These are phyloP conservation scores for Urtica urens DNA, from an alignment of 306 rosid genomes.

Conservation along the genomic window DNA sequence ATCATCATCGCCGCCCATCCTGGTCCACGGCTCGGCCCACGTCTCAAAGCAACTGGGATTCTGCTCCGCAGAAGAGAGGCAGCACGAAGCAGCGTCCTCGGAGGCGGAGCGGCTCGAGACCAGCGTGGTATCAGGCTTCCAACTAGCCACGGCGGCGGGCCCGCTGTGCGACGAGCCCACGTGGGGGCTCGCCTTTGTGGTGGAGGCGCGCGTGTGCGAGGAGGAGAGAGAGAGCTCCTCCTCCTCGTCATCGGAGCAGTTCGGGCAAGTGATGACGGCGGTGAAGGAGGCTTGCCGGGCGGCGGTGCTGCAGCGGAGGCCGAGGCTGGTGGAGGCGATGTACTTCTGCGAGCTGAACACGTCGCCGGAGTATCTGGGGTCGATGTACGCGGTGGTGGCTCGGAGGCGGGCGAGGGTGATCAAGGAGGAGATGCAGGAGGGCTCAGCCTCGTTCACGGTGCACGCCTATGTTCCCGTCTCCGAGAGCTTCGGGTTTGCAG, in stretches of 20 bases:
- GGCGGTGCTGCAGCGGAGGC: conserved; percentile 65
- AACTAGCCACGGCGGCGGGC: conserved; percentile 81
- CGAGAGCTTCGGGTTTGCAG: conserved; percentile 87
- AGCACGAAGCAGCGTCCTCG: conserved; percentile 21
- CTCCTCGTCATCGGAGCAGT: conserved; percentile 37
- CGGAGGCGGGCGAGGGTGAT: conserved; percentile 63
- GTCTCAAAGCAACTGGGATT: conserved; percentile 57
- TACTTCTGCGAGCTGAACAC: conserved; percentile 86
- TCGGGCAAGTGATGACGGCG: conserved; percentile 73
- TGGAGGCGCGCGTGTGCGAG: conserved; percentile 58
- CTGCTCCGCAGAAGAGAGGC: conserved; percentile 21
- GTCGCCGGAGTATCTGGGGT: conserved; percentile 56
- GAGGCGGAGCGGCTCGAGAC: conserved; percentile 67
- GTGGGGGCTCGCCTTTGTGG: conserved; percentile 86
- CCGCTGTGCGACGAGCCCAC: conserved; percentile 87
- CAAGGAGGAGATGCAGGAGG: conserved; percentile 95
- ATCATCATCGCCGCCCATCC: too few relatives aligned
- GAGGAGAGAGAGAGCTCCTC: conserved; percentile 35
- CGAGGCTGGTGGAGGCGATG: conserved; percentile 90
- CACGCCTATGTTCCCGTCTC: conserved; percentile 84
- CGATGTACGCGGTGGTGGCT: conserved; percentile 86
- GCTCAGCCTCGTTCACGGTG: conserved; percentile 86
- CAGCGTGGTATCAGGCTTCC: conserved; percentile 68
- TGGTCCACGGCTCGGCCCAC: conserved; percentile 37
- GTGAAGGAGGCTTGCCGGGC: conserved; percentile 85